These are phyloP conservation scores for Solanum verrucosum DNA, from an alignment of 257 asterid genomes.

Conservation along the genomic window DNA sequence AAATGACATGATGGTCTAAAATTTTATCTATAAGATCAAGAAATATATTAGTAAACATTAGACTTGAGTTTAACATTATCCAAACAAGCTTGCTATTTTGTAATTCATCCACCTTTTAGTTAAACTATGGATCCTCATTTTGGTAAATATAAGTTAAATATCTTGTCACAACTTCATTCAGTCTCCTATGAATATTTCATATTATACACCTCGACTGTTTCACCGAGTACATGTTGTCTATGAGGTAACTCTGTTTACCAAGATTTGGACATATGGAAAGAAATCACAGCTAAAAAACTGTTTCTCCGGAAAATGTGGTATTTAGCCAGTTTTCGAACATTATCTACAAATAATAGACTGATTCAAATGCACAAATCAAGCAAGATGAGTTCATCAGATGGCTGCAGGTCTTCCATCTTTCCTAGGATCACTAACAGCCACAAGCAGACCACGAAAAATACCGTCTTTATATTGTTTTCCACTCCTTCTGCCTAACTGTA, in stretches of 20 bases:
- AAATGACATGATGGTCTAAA: not conserved
- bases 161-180: not conserved
- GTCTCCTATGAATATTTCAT: not conserved
- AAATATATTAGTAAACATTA: not conserved
- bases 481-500: slow-evolving; percentile 6
- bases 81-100: slow-evolving; percentile 42
- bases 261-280: not conserved
- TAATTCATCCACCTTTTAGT: slow-evolving; percentile 78
- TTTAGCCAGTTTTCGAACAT: not conserved
- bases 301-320: too few relatives aligned
- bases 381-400: slow-evolving; percentile 23
- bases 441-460: slow-evolving; percentile 41
- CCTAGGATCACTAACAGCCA: slow-evolving; percentile 83
- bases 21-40: not conserved
- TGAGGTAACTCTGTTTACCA: not conserved
- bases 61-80: not conserved
- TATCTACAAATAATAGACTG: not conserved
- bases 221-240: not conserved
- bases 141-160: slow-evolving; percentile 25
- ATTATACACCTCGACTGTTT: not conserved
- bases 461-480: slow-evolving; percentile 16
- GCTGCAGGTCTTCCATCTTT: slow-evolving; percentile 92
- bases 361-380: not conserved
- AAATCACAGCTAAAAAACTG: not conserved
- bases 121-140: slow-evolving; percentile 93